phyloP scores from a whole-genome alignment of 306 rosid species.

The Cucurbita moschata region DNA sequence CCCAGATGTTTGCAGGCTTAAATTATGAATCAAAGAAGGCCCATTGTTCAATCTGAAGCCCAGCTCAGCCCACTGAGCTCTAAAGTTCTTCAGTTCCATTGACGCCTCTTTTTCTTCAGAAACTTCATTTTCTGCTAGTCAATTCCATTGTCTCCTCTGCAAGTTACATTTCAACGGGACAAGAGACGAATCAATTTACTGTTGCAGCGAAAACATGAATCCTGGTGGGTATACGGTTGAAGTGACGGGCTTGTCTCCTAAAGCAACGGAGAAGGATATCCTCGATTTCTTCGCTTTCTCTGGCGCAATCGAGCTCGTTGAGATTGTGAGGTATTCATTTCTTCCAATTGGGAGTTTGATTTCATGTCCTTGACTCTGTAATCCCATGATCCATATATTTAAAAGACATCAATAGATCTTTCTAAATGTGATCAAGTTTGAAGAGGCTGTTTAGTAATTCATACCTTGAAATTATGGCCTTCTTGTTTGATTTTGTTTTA shows the following conservation, averaged over 20 bases:
- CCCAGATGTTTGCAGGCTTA: no score
- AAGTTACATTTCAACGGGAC: not conserved
- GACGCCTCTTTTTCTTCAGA: no score
- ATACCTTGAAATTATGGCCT: not conserved
- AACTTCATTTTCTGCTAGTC: no score
- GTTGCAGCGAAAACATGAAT: conserved; percentile 20
- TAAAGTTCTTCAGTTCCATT: no score
- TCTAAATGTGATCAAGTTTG: not conserved
- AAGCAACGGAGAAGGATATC: conserved; percentile 59
- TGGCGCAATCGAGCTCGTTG: conserved; percentile 54
- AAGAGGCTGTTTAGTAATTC: not conserved
- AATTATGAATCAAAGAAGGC: no score
- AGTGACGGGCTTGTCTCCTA: conserved; percentile 70
- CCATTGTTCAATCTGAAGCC: no score
- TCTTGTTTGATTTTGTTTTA: not conserved
- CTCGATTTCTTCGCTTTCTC: conserved; percentile 68
- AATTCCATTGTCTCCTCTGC: no score
- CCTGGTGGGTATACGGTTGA: conserved; percentile 50
- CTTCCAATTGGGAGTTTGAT: not conserved
- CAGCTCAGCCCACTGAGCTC: no score
- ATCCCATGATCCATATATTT: not conserved
- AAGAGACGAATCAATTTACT: not conserved
- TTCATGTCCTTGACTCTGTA: not conserved
- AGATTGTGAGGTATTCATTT: conserved; percentile 41
- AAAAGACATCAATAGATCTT: not conserved